Base-by-base conservation (phyloP, 768 basidiomycete species). In the Harrya chromipes region DNA sequence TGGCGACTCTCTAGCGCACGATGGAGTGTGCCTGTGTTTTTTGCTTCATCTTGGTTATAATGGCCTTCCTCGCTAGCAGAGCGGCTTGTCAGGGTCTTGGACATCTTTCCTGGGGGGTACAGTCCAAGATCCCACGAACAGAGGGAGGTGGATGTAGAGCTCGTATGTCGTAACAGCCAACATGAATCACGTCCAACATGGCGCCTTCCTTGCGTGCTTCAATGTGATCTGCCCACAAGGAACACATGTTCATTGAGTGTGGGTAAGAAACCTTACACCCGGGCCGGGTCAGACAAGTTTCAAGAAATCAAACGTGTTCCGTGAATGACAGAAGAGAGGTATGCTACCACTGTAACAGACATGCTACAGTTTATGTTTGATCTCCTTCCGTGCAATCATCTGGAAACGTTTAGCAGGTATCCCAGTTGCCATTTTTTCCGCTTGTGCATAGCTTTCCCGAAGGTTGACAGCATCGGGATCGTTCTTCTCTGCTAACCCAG, bases 391-490 rank as follows among this genome's bases (percentile, higher is more conserved):
- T 17, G 82, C 77, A 47, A 87, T 76, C 62, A 73, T 76, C 20
- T 56, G 66, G 55, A 87, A 89, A 40, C 78, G 77, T 52, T 65
- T 63, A 1, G 50, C 33, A 10, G 86, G 86, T 35, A 81, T 66
- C 1, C 84, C 85, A 47, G 78, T 84, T 5, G 75, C 78, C 59
- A 87, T 78, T 43, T 79, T 74, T 40, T 78, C 80, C 4, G 84
- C 84, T 68, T 87, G 85, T 11, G 80, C 83, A 60, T 85, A 85
- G 46, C 81, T 83, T 66, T 87, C 85, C 40, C 85, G 74, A 13
- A 86, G 70, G 56, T 84, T 84, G 11, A 80, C 79, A 4, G 78
- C 79, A 61, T 87, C 82, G 3, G 80, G 77, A 46, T 81, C 68
- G 40, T 84, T 84, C 64, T 78, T 82, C 57, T 85, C 85, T 34